phyloP scores from a whole-genome alignment of 352 stramenopile species.

The Pythium brachiatum region DNA sequence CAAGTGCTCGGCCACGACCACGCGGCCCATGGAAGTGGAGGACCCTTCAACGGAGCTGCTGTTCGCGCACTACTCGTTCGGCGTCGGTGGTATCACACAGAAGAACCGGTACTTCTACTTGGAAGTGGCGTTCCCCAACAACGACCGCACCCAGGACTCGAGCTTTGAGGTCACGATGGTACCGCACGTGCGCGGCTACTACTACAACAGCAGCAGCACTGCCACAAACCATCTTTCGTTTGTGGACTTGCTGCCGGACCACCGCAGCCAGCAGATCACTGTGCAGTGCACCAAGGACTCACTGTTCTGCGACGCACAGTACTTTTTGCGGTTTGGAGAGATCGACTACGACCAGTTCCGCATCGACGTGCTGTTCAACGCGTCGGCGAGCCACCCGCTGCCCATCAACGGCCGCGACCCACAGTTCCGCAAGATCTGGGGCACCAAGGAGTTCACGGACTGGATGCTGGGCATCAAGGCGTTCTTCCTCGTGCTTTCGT shows the following conservation, averaged over 20 bases:
- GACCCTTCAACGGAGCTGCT: constrained; percentile 29
- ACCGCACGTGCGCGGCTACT: constrained; percentile 50
- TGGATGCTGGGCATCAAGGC: constrained; percentile 60
- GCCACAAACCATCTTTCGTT: constrained; percentile 31
- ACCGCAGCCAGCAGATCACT: constrained; percentile 33
- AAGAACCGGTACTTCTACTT: constrained; percentile 69
- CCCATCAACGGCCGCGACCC: constrained; percentile 37
- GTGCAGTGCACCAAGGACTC: constrained; percentile 35
- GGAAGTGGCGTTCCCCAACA: constrained; percentile 45
- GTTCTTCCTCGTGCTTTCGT: constrained; percentile 50
- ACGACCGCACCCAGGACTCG: constrained; percentile 26
- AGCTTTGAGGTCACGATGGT: constrained; percentile 55
- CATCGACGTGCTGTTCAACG: constrained; percentile 60
- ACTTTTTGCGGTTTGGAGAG: constrained; percentile 50
- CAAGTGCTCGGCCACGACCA: constrained; percentile 41
- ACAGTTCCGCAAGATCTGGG: constrained; percentile 59
- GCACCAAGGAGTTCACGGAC: constrained; percentile 42
- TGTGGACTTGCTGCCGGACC: constrained; percentile 36
- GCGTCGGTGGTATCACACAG: constrained; percentile 46
- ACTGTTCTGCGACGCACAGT: constrained; percentile 38
- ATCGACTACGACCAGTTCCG: constrained; percentile 59
- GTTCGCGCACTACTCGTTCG: constrained; percentile 54
- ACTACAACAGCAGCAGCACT: constrained; percentile 26
- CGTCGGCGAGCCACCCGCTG: constrained; percentile 30
- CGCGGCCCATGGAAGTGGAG: constrained; percentile 31